Conservation (phyloP, 1,284 basidiomycete genomes). For the Ceratobasidium sp. region DNA sequence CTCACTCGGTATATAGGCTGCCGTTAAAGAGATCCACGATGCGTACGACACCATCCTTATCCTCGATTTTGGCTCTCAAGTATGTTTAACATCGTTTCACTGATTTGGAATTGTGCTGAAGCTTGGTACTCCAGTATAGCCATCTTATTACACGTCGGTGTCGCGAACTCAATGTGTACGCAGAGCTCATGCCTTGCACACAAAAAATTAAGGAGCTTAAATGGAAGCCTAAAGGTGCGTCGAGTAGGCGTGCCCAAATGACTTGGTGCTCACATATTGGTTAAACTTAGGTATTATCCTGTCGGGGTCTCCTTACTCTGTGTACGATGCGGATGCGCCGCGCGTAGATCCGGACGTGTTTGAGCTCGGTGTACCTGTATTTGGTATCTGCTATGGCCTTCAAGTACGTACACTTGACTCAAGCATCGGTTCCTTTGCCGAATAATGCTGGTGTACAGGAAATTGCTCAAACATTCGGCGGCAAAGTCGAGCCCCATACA, state of each 20-base stretch:
- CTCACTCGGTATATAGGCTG: neutral
- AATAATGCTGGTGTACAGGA: constrained; percentile 65
- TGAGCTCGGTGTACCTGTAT: constrained; percentile 86
- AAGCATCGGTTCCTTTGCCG: neutral
- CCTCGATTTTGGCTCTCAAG: constrained; percentile 97
- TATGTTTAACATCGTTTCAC: constrained; percentile 55
- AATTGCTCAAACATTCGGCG: constrained; percentile 91
- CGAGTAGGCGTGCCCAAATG: constrained; percentile 35
- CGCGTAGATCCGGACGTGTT: constrained; percentile 98
- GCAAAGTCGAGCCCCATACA: constrained; percentile 87
- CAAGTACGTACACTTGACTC: constrained; percentile 65
- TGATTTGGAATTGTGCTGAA: constrained; percentile 47
- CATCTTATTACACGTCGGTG: constrained; percentile 98
- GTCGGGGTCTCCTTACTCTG: constrained; percentile 98
- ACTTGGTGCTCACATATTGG: neutral
- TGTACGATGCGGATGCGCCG: constrained; percentile 93
- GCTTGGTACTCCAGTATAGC: constrained; percentile 75
- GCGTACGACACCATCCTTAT: constrained; percentile 98
- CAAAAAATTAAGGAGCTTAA: constrained; percentile 88
- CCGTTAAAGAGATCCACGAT: constrained; percentile 74
- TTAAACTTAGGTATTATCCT: constrained; percentile 85
- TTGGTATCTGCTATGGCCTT: constrained; percentile 99
- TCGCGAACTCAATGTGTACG: constrained; percentile 97
- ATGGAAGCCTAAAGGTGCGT: constrained; percentile 93
- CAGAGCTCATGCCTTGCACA: constrained; percentile 98